Conservation (phyloP, 1,284 basidiomycete genomes). For the Sporisorium scitamineum region DNA sequence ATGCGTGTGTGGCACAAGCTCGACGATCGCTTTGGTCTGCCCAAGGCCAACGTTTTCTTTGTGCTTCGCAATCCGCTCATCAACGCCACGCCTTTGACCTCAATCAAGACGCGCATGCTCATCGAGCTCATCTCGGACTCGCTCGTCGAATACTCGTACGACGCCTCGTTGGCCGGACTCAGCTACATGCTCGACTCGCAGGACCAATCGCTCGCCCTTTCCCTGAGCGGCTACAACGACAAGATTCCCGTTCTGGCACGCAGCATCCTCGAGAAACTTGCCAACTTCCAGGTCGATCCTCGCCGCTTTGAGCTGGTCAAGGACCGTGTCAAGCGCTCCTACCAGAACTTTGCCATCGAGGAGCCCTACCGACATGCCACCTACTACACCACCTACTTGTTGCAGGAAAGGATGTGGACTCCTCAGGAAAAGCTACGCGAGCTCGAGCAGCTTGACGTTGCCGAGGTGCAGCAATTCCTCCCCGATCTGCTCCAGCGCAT, state of each 20-base stretch:
- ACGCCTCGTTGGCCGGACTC: conserved; percentile 91
- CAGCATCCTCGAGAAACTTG: conserved; percentile 81
- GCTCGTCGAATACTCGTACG: conserved; percentile 90
- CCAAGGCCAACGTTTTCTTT: conserved; percentile 68
- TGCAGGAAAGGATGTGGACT: conserved; percentile 82
- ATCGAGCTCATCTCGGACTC: conserved; percentile 88
- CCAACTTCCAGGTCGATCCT: conserved; percentile 77
- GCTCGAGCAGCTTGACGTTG: conserved; percentile 78
- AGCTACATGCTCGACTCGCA: conserved; percentile 80
- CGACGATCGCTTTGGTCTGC: conserved; percentile 68
- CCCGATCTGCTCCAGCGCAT: conserved; percentile 77
- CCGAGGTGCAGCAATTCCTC: conserved; percentile 80
- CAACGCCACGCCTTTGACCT: conserved; percentile 66
- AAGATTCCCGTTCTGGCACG: conserved; percentile 84
- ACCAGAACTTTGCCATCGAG: conserved; percentile 82
- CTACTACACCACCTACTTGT: conserved; percentile 80
- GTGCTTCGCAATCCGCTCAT: conserved; percentile 67
- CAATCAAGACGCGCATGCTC: conserved; percentile 76
- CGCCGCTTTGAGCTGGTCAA: conserved; percentile 85
- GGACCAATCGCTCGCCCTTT: conserved; percentile 78
- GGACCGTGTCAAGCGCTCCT: conserved; percentile 76
- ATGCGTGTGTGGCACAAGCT: conserved; percentile 68
- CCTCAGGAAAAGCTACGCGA: conserved; percentile 83
- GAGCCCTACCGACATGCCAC: conserved; percentile 86
- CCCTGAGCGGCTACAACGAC: conserved; percentile 90